phyloP scores from a whole-genome alignment of 345 rosid genomes.

The Triadica sebifera region DNA sequence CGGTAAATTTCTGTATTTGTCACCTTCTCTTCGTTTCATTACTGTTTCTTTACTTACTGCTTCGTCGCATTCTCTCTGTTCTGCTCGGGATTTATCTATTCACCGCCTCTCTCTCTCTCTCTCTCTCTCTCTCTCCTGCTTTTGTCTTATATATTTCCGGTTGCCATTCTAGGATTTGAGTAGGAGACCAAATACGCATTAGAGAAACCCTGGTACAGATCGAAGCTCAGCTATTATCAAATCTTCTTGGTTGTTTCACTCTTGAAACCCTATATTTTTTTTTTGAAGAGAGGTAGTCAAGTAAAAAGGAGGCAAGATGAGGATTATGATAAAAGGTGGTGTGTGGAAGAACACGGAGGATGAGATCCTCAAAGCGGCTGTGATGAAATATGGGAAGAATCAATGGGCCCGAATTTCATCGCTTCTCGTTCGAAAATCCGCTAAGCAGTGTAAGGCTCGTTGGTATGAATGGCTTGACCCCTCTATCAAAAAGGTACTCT shows the following conservation, averaged over 20 bases:
- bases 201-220: neutral
- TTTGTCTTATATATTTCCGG: neutral
- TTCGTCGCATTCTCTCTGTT: neutral
- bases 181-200: neutral
- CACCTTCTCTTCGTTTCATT: neutral
- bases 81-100: neutral
- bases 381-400: conserved; percentile 98
- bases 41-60: neutral
- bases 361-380: conserved; percentile 98
- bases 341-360: conserved; percentile 99
- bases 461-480: conserved; percentile 99
- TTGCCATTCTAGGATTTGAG: neutral
- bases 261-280: neutral
- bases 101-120: neutral
- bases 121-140: neutral
- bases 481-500: conserved; percentile 80
- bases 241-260: neutral
- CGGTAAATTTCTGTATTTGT: neutral
- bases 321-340: conserved; percentile 99
- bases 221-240: neutral
- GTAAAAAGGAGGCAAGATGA: conserved; percentile 51
- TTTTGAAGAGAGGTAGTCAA: neutral
- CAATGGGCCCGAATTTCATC: conserved; percentile 99
- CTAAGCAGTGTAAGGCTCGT: conserved; percentile 99
- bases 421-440: conserved; percentile 95